These are phyloP conservation scores for Auricularia sp. DNA, from an alignment of 768 basidiomycete species.

Conservation along the genomic window DNA sequence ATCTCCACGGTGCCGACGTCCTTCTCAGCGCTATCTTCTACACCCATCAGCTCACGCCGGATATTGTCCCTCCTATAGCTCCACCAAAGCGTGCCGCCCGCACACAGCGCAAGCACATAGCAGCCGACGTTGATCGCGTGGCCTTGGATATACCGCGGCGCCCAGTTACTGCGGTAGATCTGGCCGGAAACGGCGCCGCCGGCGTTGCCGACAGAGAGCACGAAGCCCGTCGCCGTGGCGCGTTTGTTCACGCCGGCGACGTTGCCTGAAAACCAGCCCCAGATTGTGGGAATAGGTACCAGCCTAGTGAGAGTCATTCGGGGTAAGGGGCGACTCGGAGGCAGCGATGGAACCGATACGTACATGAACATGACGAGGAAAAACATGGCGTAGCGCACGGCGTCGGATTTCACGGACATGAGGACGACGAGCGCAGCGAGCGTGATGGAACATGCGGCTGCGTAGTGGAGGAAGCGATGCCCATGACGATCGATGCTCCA, in stretches of 20 bases:
- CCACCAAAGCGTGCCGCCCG: neutral
- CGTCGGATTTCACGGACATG: constrained; percentile 19
- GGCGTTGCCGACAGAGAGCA: constrained; percentile 26
- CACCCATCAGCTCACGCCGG: neutral
- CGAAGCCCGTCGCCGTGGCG: constrained; percentile 22
- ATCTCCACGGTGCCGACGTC: neutral
- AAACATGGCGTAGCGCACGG: constrained; percentile 25
- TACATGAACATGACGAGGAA: constrained; percentile 26
- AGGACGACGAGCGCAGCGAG: constrained; percentile 21
- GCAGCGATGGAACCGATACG: constrained; percentile 8
- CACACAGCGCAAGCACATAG: neutral
- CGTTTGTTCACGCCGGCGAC: constrained; percentile 10
- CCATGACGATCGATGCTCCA: constrained; percentile 16
- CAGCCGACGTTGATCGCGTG: constrained; percentile 20
- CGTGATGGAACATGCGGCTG: constrained; percentile 12
- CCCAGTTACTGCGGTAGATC: constrained; percentile 14
- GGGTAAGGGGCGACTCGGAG: neutral
- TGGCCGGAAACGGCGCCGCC: constrained; percentile 22
- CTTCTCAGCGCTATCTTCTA: neutral
- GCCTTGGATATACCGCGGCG: constrained; percentile 25
- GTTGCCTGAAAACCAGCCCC: neutral
- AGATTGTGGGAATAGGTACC: constrained; percentile 10
- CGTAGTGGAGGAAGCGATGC: constrained; percentile 18
- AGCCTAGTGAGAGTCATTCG: neutral
- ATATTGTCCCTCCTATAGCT: neutral